Percentiles rank a stretch among this genome's conserved stretches.
Evolutionary conservation across 768 basidiomycete species (phyloP).

Genomic region (Trametes sanguinea): DNA sequence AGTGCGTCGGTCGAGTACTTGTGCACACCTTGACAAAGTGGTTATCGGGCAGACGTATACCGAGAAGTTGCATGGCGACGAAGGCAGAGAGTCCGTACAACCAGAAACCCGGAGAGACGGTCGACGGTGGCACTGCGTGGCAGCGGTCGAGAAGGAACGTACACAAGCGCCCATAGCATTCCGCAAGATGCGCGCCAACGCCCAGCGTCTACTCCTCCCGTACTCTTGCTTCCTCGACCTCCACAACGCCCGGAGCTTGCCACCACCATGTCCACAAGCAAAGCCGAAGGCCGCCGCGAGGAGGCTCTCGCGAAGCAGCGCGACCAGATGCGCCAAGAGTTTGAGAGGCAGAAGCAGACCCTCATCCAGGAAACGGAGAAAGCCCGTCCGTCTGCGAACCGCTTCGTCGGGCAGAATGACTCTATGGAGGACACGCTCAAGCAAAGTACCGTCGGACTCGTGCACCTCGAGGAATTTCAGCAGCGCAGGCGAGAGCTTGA

Average conservation of each 20-base stretch:
- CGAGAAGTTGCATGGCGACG: conserved; percentile 70
- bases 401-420: conserved; percentile 93
- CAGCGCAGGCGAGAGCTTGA: conserved; percentile 86
- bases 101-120: background rate
- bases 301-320: conserved; percentile 86
- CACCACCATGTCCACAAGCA: conserved; percentile 66
- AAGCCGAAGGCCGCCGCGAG: conserved; percentile 83
- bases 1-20: too few species aligned
- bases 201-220: conserved; percentile 29
- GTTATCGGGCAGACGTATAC: conserved; percentile 77
- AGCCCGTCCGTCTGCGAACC: conserved; percentile 80
- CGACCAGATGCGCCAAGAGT: conserved; percentile 76
- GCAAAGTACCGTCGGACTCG: conserved; percentile 88
- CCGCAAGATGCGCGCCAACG: conserved; percentile 16
- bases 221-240: conserved; percentile 9
- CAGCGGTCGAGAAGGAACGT: conserved; percentile 2
- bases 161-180: conserved; percentile 15
- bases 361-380: conserved; percentile 92
- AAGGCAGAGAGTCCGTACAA: background rate
- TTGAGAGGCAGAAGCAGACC: conserved; percentile 75
- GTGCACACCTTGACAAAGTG: conserved; percentile 66
- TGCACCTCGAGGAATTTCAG: conserved; percentile 90
- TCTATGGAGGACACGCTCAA: conserved; percentile 93
- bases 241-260: conserved; percentile 16
- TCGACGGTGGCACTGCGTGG: conserved; percentile 10